Evolutionary conservation across 1,284 basidiomycete species (phyloP).

Genomic region (Bondarzewia mesenterica): DNA sequence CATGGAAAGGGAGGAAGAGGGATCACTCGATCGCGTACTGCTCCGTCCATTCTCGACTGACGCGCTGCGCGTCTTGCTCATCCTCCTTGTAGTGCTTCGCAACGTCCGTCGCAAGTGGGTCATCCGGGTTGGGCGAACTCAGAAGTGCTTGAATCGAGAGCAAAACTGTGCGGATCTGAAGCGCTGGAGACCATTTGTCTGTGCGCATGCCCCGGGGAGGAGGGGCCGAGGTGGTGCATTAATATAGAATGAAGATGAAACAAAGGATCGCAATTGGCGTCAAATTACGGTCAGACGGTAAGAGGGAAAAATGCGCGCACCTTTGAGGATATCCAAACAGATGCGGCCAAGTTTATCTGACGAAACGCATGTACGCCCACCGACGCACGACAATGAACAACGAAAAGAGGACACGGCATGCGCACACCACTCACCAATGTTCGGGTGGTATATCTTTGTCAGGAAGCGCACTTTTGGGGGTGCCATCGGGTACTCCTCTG

Average conservation of each 20-base stretch:
- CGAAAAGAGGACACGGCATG: slow-evolving; percentile 1
- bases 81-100: slow-evolving; percentile 99
- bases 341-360: slow-evolving; percentile 96
- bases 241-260: background rate
- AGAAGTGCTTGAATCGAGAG: slow-evolving; percentile 95
- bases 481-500: slow-evolving; percentile 99
- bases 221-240: background rate
- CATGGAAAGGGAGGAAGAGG: too few species aligned
- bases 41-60: slow-evolving; percentile 89
- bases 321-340: slow-evolving; percentile 97
- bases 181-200: slow-evolving; percentile 99
- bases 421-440: slow-evolving; percentile 70
- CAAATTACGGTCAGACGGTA: background rate
- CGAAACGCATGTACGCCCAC: slow-evolving; percentile 1
- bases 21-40: slow-evolving; percentile 54
- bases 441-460: slow-evolving; percentile 99
- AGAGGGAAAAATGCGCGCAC: slow-evolving; percentile 28
- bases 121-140: slow-evolving; percentile 95
- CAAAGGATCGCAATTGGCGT: too few species aligned
- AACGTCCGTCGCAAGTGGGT: slow-evolving; percentile 96
- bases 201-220: slow-evolving; percentile 4
- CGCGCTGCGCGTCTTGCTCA: slow-evolving; percentile 84
- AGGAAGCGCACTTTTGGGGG: slow-evolving; percentile 98
- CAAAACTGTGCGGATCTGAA: slow-evolving; percentile 96
- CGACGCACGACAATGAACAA: slow-evolving; percentile 1